Base-by-base conservation (phyloP, 257 asterid genomes). In the Solanum acaule region DNA sequence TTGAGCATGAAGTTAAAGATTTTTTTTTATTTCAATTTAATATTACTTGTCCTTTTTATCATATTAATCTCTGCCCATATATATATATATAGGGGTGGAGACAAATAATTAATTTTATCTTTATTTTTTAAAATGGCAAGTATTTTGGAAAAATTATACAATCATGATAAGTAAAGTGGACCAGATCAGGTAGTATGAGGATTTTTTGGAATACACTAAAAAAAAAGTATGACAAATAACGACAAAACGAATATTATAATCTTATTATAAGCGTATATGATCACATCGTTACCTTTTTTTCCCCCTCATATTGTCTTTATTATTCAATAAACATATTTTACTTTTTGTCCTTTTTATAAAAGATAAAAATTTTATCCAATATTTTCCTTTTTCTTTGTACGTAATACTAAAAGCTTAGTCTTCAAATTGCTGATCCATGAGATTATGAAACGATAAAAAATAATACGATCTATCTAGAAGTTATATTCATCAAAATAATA, bases 101-200 rank as follows among this genome's bases (percentile, higher is more conserved):
- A 61, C 11, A 61, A 22, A 61, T 61, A 61, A 23, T 2, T 23
- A 61, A 34, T 34, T 34, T 6, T 34, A 34, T 34, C 4, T 34
- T 34, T 34, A 63, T 23, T 65, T n/a, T 65, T 10, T n/a, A 8
- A 59, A 61, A 59, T 63, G 2, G 0, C 12, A 10, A n/a, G 8
- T 63, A 63, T 63, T 23, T 63, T 63, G 15, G 0, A n/a, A 4
- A 12, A 63, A n/a, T n/a, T 65, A 65, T 25, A 11, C 25, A 65
- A 65, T 65, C 33, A 65, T 65, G 33, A n/a, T n/a, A 65, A 65
- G 3, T 65, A 2, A n/a, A 65, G 6, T 25, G 4, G 33, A 5
- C 3, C 2, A 23, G 15, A 59, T 15, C 3, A 23, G 33, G 8
- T 1, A n/a, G 1, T 25, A 65, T 5, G 18, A 0, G 4, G 25